Base-by-base conservation (phyloP, 2,329 filamentous ascomycete species). In the Aspergillus ustus region DNA sequence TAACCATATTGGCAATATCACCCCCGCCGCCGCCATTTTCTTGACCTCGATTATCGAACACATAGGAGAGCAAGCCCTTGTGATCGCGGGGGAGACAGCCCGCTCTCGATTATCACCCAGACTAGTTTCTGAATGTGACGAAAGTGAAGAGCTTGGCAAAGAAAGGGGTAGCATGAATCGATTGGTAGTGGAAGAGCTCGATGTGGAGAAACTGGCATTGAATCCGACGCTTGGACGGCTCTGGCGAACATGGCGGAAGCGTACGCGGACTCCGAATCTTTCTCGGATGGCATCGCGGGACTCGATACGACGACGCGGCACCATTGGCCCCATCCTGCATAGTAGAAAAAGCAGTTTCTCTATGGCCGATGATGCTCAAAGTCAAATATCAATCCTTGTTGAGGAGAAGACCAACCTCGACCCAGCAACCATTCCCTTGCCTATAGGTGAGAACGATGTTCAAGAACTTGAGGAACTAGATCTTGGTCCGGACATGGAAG, bases 191-290 rank as follows among this genome's bases (percentile, higher is more conserved):
- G 91, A 96, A 70, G 94, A 98, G 70, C 81, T 88, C 58, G 95
- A 99, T 73, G 92, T 97, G 84, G 95, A 98, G 73, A 92, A 93
- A 68, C 87, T 98, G 66, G 94, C 94, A 7, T 83, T 98, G 63
- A 96, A 97, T 73, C 86, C 93, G 60, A 93, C 92, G 2, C 81
- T 99, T 1, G 95, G 95, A 20, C 85, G 93, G 52, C 82, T 98
- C 48, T 99, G 95, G 95, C 87, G 95, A 69, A 91, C 91, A 28
- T 99, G 95, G 95, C 92, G 95, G 79, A 97, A 97, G 80, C 87
- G 90, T 56, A 70, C 75, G 58, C 72, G 74, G 49, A 62, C 69
- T 4, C 72, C 72, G 17, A 71, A 64, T 55, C 72, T 80, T 45
- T 75, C 77, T 13, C 76, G 78, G 15, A 77, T 80, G 29, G 69